These are phyloP conservation scores for Phytophthora sp. DNA, from an alignment of 352 stramenopile genomes.

Conservation along the genomic window DNA sequence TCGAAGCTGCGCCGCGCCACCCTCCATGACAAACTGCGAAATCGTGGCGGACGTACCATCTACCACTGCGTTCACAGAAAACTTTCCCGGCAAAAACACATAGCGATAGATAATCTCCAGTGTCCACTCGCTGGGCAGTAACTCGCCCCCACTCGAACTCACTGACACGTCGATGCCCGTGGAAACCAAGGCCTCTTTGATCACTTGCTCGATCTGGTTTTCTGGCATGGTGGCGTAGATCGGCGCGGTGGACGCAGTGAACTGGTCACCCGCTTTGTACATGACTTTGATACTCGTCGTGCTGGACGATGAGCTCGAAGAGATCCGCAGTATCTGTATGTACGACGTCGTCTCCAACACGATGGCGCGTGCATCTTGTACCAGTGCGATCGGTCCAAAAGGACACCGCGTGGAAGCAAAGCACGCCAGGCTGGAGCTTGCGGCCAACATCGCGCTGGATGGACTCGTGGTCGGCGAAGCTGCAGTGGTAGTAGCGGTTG, in stretches of 20 bases:
- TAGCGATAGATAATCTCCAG: conserved; percentile 23
- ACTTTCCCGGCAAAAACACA: conserved; percentile 8
- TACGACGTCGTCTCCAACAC: conserved; percentile 23
- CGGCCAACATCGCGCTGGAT: not conserved
- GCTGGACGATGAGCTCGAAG: not conserved
- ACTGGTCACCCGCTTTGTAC: not conserved
- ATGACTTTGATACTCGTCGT: conserved; percentile 1
- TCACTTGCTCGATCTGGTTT: not conserved
- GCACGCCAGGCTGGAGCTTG: conserved; percentile 8
- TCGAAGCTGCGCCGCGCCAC: conserved; percentile 7
- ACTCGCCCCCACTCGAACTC: not conserved
- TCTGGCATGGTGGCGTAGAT: not conserved
- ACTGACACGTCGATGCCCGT: not conserved
- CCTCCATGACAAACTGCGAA: conserved; percentile 22
- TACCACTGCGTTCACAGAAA: not conserved
- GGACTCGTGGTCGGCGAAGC: too few relatives aligned
- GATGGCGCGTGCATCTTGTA: conserved; percentile 5
- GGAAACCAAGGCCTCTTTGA: conserved; percentile 1
- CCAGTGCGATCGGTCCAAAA: conserved; percentile 12
- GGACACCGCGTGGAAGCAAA: conserved; percentile 18
- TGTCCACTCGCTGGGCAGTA: conserved; percentile 16
- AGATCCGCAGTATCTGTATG: conserved; percentile 16
- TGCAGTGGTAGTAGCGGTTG: not conserved
- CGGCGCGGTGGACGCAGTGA: conserved; percentile 2
- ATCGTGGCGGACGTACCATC: not conserved